Evolutionary conservation across 805 yeast species (phyloP).

Genomic region (Suhomyces tanzawaensis): DNA sequence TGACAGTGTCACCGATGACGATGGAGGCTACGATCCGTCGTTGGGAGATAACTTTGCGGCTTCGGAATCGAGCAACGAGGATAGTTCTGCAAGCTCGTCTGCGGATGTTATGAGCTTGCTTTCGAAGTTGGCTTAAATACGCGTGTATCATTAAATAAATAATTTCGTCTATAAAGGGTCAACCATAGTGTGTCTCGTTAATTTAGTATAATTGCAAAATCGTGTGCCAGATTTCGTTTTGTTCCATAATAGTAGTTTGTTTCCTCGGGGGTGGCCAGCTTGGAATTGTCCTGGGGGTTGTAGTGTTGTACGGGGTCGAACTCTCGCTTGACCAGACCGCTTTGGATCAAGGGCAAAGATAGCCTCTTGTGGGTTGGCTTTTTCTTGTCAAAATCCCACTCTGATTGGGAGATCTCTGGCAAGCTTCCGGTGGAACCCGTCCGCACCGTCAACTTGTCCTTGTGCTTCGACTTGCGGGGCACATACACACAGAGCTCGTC

Average conservation of each 20-base stretch:
- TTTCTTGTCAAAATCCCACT: background rate
- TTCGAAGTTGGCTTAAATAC: constrained; percentile 24
- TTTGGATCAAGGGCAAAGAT: background rate
- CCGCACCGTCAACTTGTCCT: background rate
- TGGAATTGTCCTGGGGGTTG: background rate
- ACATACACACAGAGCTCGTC: constrained; percentile 29
- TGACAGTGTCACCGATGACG: constrained; percentile 9
- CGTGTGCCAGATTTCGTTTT: background rate
- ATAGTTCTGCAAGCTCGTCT: constrained; percentile 1
- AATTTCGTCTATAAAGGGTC: background rate
- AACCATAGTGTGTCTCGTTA: background rate
- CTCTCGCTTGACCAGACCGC: background rate
- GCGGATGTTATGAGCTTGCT: constrained; percentile 31
- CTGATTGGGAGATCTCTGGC: background rate
- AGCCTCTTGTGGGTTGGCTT: background rate
- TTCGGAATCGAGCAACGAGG: background rate
- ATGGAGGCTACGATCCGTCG: constrained; percentile 3
- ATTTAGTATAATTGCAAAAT: background rate
- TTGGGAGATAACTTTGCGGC: constrained; percentile 1
- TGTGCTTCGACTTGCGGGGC: constrained; percentile 16
- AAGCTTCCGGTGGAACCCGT: background rate
- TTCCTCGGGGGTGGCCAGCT: background rate
- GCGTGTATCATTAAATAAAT: background rate
- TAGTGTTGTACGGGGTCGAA: too few species aligned
- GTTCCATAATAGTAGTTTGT: background rate